Evolutionary conservation across 148 eudicot genomes (phyloP).

Genomic region (Limonium bicolor): DNA sequence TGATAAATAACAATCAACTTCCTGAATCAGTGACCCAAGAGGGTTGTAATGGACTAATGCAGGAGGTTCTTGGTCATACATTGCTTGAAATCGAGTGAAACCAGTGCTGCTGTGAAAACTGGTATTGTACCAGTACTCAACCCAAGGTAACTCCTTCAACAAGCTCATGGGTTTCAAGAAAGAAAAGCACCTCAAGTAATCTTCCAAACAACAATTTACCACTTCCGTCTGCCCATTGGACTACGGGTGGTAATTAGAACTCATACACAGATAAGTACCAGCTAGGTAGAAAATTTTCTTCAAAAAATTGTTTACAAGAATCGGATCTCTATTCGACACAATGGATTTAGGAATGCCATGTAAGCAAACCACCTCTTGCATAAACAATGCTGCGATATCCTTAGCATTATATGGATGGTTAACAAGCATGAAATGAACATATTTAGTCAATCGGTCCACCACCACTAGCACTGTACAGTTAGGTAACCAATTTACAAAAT

Average conservation of each 20-base stretch:
- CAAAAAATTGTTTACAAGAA: neutral
- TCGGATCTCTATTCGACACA: neutral
- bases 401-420: neutral
- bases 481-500: neutral
- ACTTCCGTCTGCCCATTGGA: neutral
- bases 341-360: neutral
- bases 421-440: neutral
- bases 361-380: neutral
- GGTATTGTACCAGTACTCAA: neutral
- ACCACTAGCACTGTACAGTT: neutral
- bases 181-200: neutral
- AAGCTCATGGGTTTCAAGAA: neutral
- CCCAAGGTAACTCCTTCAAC: neutral
- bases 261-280: neutral
- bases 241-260: neutral
- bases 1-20: neutral
- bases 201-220: neutral
- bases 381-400: neutral
- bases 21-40: neutral
- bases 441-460: neutral
- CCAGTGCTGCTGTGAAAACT: neutral
- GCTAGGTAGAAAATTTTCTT: neutral
- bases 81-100: neutral
- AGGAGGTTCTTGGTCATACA: neutral
- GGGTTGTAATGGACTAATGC: neutral